Conservation (phyloP, 257 asterid species). For the Solanum etuberosum region DNA sequence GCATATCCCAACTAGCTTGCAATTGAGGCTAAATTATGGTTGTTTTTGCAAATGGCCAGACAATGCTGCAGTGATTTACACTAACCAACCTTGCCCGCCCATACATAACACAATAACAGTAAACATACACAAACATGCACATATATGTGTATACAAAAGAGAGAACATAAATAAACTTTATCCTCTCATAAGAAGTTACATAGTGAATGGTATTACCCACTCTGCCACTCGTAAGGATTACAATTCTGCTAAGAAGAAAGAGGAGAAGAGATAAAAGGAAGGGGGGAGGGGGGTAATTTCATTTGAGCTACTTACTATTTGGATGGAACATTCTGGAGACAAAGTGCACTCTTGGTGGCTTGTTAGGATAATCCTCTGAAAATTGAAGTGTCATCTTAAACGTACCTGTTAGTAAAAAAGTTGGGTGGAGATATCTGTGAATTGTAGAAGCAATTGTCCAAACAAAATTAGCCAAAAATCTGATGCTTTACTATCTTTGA, state of each 20-base stretch:
- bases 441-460: background rate
- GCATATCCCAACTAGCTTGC: background rate
- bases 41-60: background rate
- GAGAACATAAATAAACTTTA: background rate
- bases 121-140: background rate
- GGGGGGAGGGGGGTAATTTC: background rate
- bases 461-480: background rate
- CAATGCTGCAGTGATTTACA: background rate
- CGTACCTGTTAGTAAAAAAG: conserved; percentile 39
- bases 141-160: background rate
- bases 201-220: background rate
- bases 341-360: conserved; percentile 78
- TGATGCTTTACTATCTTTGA: background rate
- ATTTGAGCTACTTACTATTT: conserved; percentile 52
- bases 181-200: background rate
- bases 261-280: background rate
- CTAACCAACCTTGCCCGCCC: background rate
- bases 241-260: background rate
- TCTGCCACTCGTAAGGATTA: background rate
- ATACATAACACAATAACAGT: background rate
- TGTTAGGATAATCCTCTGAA: conserved; percentile 82
- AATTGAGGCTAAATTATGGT: background rate
- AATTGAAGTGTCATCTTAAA: conserved; percentile 79
- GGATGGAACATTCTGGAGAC: conserved; percentile 93
- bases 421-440: background rate